Evolutionary conservation across 768 basidiomycete species (phyloP).

Genomic region (Tricholoma terreum): DNA sequence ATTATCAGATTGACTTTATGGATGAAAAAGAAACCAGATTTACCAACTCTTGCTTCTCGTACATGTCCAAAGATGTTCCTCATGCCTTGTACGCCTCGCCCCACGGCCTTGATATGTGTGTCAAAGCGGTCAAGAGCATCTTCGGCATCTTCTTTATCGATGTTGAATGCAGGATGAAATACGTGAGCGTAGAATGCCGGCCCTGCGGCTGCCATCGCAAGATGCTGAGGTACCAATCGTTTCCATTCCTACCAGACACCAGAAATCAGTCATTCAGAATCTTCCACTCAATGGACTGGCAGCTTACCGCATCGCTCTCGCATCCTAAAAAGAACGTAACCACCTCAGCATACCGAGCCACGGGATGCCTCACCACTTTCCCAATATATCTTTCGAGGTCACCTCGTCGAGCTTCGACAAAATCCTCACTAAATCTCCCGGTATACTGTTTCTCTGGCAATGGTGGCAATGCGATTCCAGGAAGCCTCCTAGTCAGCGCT

Average conservation of each 20-base stretch:
- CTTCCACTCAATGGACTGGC: constrained; percentile 1
- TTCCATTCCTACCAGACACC: constrained; percentile 61
- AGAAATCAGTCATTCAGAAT: background rate
- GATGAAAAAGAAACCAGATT: constrained; percentile 2
- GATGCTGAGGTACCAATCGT: constrained; percentile 55
- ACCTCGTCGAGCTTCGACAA: constrained; percentile 77
- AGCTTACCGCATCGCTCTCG: constrained; percentile 67
- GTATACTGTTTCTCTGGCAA: constrained; percentile 85
- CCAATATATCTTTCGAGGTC: constrained; percentile 79
- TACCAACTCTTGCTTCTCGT: constrained; percentile 68
- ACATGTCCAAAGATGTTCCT: constrained; percentile 59
- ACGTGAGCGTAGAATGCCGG: constrained; percentile 75
- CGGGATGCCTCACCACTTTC: constrained; percentile 68
- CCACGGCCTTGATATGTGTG: constrained; percentile 60
- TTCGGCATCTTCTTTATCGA: constrained; percentile 70
- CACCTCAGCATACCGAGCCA: constrained; percentile 76
- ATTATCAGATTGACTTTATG: background rate
- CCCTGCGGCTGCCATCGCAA: constrained; percentile 63
- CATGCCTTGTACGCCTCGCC: constrained; percentile 64
- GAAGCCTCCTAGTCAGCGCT: constrained; percentile 62
- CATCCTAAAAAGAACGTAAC: constrained; percentile 77
- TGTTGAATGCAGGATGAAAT: constrained; percentile 82
- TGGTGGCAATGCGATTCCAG: constrained; percentile 75
- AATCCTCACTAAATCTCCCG: constrained; percentile 75
- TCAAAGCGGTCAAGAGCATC: constrained; percentile 61